These are phyloP conservation scores for Boletus subparvulus DNA, from an alignment of 768 basidiomycete genomes.

Conservation along the genomic window DNA sequence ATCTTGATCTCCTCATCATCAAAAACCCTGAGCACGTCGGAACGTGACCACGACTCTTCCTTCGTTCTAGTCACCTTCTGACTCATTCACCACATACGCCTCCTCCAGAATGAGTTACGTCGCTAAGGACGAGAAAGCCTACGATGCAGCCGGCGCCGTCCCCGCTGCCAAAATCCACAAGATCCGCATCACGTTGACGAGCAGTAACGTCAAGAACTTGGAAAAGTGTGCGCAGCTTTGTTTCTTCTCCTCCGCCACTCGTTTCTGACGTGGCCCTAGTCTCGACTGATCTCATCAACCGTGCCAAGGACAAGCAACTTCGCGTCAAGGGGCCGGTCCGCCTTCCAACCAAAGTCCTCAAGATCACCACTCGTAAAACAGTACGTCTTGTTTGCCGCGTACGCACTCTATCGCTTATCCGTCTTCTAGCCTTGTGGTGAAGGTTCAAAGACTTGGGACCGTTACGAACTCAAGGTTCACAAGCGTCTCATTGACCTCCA, in stretches of 20 bases:
- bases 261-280: slow-evolving; percentile 49
- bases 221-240: slow-evolving; percentile 79
- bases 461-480: slow-evolving; percentile 99
- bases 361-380: slow-evolving; percentile 99
- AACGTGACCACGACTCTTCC: neutral
- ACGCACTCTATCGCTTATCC: neutral
- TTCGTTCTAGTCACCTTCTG: slow-evolving; percentile 70
- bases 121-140: slow-evolving; percentile 98
- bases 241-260: neutral
- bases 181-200: slow-evolving; percentile 98
- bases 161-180: slow-evolving; percentile 95
- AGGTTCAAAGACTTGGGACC: slow-evolving; percentile 99
- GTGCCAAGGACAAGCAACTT: slow-evolving; percentile 99
- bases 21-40: slow-evolving; percentile 30
- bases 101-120: slow-evolving; percentile 86
- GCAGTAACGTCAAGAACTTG: slow-evolving; percentile 95
- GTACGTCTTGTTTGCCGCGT: slow-evolving; percentile 45
- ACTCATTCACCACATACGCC: slow-evolving; percentile 47
- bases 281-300: slow-evolving; percentile 94
- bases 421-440: slow-evolving; percentile 90
- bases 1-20: slow-evolving; percentile 31
- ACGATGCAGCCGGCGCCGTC: slow-evolving; percentile 89
- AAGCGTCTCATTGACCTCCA: slow-evolving; percentile 99
- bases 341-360: slow-evolving; percentile 97
- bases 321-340: slow-evolving; percentile 98